Base-by-base conservation (phyloP, 2,329 filamentous ascomycete species). In the Fusarium heterosporum region DNA sequence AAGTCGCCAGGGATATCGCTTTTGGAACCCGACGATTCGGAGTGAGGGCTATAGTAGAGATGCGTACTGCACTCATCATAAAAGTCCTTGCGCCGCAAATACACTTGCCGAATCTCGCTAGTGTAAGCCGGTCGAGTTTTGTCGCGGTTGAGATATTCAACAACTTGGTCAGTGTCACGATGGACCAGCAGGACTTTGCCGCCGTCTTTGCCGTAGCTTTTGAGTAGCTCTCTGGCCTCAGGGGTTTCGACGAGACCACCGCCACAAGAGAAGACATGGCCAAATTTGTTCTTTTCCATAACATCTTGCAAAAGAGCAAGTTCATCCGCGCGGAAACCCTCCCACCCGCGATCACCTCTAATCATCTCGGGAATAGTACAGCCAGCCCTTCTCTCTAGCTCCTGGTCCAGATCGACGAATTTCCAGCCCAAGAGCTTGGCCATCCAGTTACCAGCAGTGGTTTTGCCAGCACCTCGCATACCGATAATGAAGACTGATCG, bases 401-500 rank as follows among this genome's bases (percentile, higher is more conserved):
- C 93, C 3, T 89, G 88, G 75, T 99, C 96, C 28, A 99, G 85
- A 75, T 99, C 96, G 53, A 96, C 81, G 62, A 97, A 90, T 8
- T 91, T 89, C 75, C 93, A 89, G 48, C 89, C 87, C 2, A 98
- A 82, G 28, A 91, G 86, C 62, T 87, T 87, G 1, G 91, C 89
- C 73, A 96, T 90, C 93, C 94, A 97, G 14, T 87, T 86, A 52
- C 96, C 96, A 34, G 92, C 91, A 1, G 96, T 99, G 1, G 96
- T 97, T 82, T 99, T 99, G 26, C 96, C 96, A 39, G 94, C 96
- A 56, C 96, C 96, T 68, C 96, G 89, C 96, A 99, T 99, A 11
- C 96, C 96, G 69, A 99, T 95, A 62, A 99, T 90, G 79, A 97
- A 93, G 50, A 98, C 90, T 0, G 94, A 97, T 46, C 87, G 85